Base-by-base conservation (phyloP, 2,329 filamentous ascomycete species). In the Botrytis aclada region DNA sequence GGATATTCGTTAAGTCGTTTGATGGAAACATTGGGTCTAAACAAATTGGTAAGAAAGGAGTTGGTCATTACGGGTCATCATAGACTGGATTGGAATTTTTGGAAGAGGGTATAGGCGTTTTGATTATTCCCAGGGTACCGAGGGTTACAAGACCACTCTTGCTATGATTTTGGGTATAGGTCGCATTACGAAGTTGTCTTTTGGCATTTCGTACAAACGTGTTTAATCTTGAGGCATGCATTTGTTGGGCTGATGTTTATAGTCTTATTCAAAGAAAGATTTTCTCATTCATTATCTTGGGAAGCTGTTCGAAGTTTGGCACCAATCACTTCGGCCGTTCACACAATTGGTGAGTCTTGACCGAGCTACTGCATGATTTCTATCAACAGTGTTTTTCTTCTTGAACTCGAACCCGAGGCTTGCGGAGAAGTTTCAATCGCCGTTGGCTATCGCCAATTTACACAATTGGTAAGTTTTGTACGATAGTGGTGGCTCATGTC, bases 1-100 rank as follows among this genome's bases (percentile, higher is more conserved):
- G 80, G 93, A 95, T 80, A 91, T 96, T 75, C 86, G 91, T 85
- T 93, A 84, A 61, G 16, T 60, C 45, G 22, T 39, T 71, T 45
- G 43, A 71, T 41, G 45, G 39, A 29, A 39, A 18, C 25, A 43
- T 71, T 37, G 45, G 64, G 64, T 39, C 25, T 20, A 18, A 39
- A 41, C 34, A 54, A 67, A 54, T 67, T 65, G 60, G 45, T 64
- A 43, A 71, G 69, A 58, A 43, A 63, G 61, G 61, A 54, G 43
- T 70, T 64, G 22, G 56, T 47, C 37, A 51, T 47, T 62, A 29
- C 54, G 60, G 69, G 45, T 32, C 58, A 43, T 37, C 45, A 71
- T 71, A 71, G 69, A 71, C 61, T 71, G 60, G 45, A 65, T 65
- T 65, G 69, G 29, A 29, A 65, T 20, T 56, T 32, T 65, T 65